Percentiles rank a stretch among this genome's conserved stretches.
These are phyloP conservation scores for Senna tora DNA, from an alignment of 306 rosid genomes.

Conservation along the genomic window DNA sequence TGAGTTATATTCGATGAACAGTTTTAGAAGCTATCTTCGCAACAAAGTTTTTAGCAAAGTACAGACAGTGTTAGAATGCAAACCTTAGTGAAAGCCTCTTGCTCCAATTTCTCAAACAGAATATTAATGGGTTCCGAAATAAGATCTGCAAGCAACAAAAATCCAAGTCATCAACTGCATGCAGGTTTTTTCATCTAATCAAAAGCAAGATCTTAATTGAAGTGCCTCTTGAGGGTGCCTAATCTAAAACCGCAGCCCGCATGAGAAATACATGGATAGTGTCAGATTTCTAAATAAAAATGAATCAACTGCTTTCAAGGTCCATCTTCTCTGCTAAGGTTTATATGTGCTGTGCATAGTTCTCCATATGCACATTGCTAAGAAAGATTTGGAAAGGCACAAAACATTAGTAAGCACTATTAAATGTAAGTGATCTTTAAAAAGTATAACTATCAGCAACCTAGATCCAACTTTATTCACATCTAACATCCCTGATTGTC, in stretches of 20 bases:
- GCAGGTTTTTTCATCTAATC: slow-evolving; percentile 7
- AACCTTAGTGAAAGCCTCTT: slow-evolving; percentile 86
- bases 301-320: background rate
- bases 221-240: background rate
- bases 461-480: background rate
- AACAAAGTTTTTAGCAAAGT: slow-evolving; percentile 31
- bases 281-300: background rate
- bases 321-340: background rate
- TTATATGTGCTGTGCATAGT: background rate
- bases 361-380: background rate
- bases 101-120: slow-evolving; percentile 73
- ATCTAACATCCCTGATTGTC: background rate
- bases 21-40: slow-evolving; percentile 9
- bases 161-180: slow-evolving; percentile 24
- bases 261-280: background rate
- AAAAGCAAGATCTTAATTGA: slow-evolving; percentile 6
- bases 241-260: slow-evolving; percentile 4
- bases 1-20: slow-evolving; percentile 12
- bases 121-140: slow-evolving; percentile 61
- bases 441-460: background rate
- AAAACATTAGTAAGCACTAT: background rate
- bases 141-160: slow-evolving; percentile 59
- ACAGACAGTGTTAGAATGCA: slow-evolving; percentile 28
- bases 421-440: background rate
- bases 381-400: background rate